Base-by-base conservation (phyloP, 805 yeast species). In the Saturnispora serradocipensis region DNA sequence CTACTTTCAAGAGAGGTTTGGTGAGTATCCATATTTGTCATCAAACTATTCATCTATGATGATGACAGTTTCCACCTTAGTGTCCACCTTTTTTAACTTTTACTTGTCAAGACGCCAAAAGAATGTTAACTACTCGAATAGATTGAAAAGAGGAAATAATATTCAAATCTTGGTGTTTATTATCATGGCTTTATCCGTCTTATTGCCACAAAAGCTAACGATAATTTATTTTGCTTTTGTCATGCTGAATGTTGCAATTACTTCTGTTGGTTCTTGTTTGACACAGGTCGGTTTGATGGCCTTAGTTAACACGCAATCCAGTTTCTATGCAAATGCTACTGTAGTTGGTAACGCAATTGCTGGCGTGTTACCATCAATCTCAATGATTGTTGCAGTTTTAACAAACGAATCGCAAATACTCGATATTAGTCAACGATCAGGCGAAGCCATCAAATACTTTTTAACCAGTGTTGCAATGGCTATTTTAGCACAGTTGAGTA, bases 271-370 rank as follows among this genome's bases (percentile, higher is more conserved):
- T 15, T 81, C 93, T 1, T 83, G 95, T 34, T 69, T 83, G 56
- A 84, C 93, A 2, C 99, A 91, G 61, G 91, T 88, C 61, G 97
- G 97, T 11, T 75, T 86, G 8, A 81, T 90, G 81, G 96, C 98
- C 5, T 74, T 88, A 40, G 93, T 84, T 3, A 86, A 87, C 59
- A 80, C 84, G 1, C 72, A 81, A 62, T 90, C 93, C 4, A 75
- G 88, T 1, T 75, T 81, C 13, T 86, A 78, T 63, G 90, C 95
- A 10, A 96, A 93, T 61, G 95, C 86, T 0, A 85, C 85, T 2
- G 87, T 93, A 85, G 90, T 90, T 3, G 99, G 99, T 1, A 96
- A 91, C 66, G 96, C 96, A 0, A 71, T 91, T 16, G 88, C 97
- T 0, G 99, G 99, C 2, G 96, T 93, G 0, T 69, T 91, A 35